Base-by-base conservation (phyloP, 441 rosid species). In the Gossypium gossypioides region DNA sequence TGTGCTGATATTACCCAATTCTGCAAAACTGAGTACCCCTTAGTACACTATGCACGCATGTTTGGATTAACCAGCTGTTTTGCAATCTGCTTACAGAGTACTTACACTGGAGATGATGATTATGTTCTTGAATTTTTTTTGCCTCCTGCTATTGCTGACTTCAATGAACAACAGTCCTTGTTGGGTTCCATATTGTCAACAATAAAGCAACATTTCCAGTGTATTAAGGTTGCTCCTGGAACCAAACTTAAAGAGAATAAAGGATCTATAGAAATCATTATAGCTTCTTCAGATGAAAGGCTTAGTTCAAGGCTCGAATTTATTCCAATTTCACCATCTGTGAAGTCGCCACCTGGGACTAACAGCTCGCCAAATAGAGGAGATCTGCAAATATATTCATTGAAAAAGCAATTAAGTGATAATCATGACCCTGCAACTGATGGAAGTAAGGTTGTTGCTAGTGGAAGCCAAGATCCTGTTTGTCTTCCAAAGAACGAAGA, bases 11-110 rank as follows among this genome's bases (percentile, higher is more conserved):
- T 93, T 16, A 87, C 91, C 27, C 83, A 76, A 24, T 88, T 90
- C 77, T 89, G 92, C 85, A 93, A 91, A 83, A 86, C 89, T 8
- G 87, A 93, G 55, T 91, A 90, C 81, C 98, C 98, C 10, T 74
- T 93, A 42, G 97, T 91, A 24, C 97, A 93, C 69, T 90, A 93
- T 76, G 98, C 96, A 9, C 97, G 92, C 68, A 83, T 90, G 93
- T 91, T 91, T 75, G 87, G 86, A 69, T 72, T 93, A 71, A 78
- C 82, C 1, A 75, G 93, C 79, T 84, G 93, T 77, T 90, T 90
- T 46, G 91, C 98, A 0, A 87, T 90, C 77, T 90, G 98, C 78
- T 83, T 93, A 83, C 83, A 78, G 72, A 93, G 96, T 79, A 56
- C 81, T 51, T 73, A 81, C 65, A 94, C 96, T 0, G 93, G 93